Conservation (phyloP, 139 green algal species). For the Yamagishiella unicocca region DNA sequence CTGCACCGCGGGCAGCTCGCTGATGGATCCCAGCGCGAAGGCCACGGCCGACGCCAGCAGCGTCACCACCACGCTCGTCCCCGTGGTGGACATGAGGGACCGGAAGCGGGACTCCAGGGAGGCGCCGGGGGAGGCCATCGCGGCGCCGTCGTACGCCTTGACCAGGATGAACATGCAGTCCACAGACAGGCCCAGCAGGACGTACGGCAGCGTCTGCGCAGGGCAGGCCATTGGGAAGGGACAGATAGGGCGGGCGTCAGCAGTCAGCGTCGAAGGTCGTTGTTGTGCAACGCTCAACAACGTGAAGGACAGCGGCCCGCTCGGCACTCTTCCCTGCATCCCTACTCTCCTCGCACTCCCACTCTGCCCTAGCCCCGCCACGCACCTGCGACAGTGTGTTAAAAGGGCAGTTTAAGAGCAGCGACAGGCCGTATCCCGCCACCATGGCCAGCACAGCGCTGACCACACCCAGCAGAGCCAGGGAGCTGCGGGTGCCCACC, state of each 20-base stretch:
- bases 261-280: not conserved
- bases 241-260: not conserved
- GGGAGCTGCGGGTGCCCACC: slow-evolving; percentile 42
- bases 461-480: slow-evolving; percentile 48
- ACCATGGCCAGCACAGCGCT: slow-evolving; percentile 23
- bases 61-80: slow-evolving; percentile 41
- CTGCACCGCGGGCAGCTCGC: slow-evolving; percentile 43
- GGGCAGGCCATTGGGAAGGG: too few species aligned
- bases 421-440: slow-evolving; percentile 46
- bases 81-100: slow-evolving; percentile 44
- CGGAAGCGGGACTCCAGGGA: slow-evolving; percentile 26
- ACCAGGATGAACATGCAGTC: slow-evolving; percentile 59
- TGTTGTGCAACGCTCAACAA: too few species aligned
- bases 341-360: too few species aligned
- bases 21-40: slow-evolving; percentile 56
- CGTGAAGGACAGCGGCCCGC: too few species aligned
- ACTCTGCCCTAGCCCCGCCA: not conserved
- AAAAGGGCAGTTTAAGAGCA: slow-evolving; percentile 45
- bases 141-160: slow-evolving; percentile 52
- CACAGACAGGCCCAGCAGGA: slow-evolving; percentile 55
- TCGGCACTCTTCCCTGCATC: too few species aligned
- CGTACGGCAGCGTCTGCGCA: slow-evolving; percentile 58
- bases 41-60: slow-evolving; percentile 47
- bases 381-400: slow-evolving; percentile 39
- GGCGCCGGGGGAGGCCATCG: slow-evolving; percentile 12